Evolutionary conservation across 2,329 filamentous ascomycete species (phyloP), one percentile per base, ranked within the genome.

Genomic region (Lachnellula willkommii): DNA sequence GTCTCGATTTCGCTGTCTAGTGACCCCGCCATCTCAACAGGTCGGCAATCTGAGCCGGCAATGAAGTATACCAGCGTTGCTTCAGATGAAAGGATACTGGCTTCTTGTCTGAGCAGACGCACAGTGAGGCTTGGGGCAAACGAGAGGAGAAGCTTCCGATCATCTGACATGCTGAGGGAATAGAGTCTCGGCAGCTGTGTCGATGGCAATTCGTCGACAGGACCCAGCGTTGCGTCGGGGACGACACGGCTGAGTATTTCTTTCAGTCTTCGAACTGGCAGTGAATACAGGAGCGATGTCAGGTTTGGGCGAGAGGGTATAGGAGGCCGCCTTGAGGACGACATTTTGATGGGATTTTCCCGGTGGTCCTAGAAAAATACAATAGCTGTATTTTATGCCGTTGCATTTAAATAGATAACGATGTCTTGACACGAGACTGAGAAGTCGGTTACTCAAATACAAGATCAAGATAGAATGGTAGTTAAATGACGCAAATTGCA

Each of bases 111-210:
- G 32, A 70, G 57, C 17, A 70, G 50, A n/a, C 67, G 60, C 1
- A 66, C 60, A 11, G 62, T 51, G 14, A 66, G 57, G 49, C 60
- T 65, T 49, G 67, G 67, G 4, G 65, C 63, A 39, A 65, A 64
- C 2, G 65, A 64, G 9, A 69, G 59, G 11, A 69, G 54, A 6
- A 69, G 58, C 35, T 65, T 61, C 37, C 56, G 55, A 35, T 62
- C 60, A 50, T 68, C 62, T 7, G 66, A 68, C 66, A 69, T 68
- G 47, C 55, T 65, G 53, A 70, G 60, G 15, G 52, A 57, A 47
- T 68, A 69, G 22, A 70, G 58, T 56, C 67, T 64, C 47, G 66
- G 47, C n/a, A 70, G 63, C 45, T 68, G 65, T 3, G 63, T 60
- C n/a, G 67, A 67, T 11, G 62, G 58, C 7, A 68, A n/a, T 43